Evolutionary conservation across 495 filamentous ascomycete genomes (phyloP).

Genomic region (Lichina pygmaea): DNA sequence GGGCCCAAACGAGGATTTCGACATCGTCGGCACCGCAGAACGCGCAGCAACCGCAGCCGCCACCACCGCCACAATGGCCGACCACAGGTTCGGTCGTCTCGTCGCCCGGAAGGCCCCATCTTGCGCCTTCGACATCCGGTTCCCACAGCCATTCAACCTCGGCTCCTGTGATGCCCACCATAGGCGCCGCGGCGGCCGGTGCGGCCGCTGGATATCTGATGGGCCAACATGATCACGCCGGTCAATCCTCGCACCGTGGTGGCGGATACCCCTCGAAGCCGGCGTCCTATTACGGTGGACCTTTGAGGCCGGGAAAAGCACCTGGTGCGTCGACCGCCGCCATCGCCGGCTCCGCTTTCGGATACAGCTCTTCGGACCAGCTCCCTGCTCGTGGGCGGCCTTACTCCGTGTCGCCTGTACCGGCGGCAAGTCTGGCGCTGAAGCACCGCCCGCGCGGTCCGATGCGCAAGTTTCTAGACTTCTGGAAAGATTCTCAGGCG

Average conservation of each 20-base stretch:
- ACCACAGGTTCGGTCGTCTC: too few relatives aligned
- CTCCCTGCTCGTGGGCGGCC: conserved; percentile 8
- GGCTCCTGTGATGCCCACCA: conserved; percentile 9
- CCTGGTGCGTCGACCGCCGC: not conserved
- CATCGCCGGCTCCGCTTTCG: not conserved
- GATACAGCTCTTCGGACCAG: conserved; percentile 8
- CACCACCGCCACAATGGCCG: not conserved
- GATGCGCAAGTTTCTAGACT: conserved; percentile 28
- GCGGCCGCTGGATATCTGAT: conserved; percentile 23
- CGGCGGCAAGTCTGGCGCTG: conserved; percentile 11
- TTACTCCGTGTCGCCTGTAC: not conserved
- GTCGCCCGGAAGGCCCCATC: too few relatives aligned
- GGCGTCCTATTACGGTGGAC: not conserved
- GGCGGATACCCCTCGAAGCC: too few relatives aligned
- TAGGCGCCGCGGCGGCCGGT: conserved; percentile 19
- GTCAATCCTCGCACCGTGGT: conserved; percentile 7
- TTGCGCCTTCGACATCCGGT: too few relatives aligned
- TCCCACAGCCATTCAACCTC: conserved; percentile 6
- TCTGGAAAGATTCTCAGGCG: conserved; percentile 40
- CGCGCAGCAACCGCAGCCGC: not conserved
- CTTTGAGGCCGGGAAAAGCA: conserved; percentile 12
- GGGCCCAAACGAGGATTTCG: not conserved
- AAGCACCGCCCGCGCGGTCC: conserved; percentile 24
- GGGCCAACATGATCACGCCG: conserved; percentile 12
- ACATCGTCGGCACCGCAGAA: not conserved